These are phyloP conservation scores for Trametes maxima DNA, from an alignment of 768 basidiomycete genomes.

Conservation along the genomic window DNA sequence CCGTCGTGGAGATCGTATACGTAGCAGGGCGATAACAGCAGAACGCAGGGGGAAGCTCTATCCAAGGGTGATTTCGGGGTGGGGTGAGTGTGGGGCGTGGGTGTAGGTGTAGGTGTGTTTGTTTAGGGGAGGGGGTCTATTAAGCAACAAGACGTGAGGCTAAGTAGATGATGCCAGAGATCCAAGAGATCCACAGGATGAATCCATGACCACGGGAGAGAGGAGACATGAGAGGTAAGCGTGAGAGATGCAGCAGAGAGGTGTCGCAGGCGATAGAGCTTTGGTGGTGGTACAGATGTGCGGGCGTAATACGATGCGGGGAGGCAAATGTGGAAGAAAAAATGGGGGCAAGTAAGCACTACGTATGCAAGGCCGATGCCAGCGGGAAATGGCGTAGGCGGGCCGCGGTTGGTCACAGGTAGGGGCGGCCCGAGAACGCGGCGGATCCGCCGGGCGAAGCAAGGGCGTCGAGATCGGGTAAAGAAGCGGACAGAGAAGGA, in stretches of 20 bases:
- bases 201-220: neutral
- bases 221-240: neutral
- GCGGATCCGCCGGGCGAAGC: neutral
- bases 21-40: neutral
- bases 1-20: neutral
- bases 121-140: neutral
- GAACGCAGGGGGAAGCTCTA: slow-evolving; percentile 17
- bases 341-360: neutral
- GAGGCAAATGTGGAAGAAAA: neutral
- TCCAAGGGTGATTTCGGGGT: neutral
- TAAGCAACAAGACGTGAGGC: neutral
- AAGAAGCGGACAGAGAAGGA: neutral
- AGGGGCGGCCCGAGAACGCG: neutral
- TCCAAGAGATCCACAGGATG: neutral
- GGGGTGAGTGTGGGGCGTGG: neutral
- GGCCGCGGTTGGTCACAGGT: neutral
- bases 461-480: neutral
- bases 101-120: neutral
- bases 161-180: slow-evolving; percentile 1
- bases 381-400: neutral
- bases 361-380: neutral
- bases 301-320: neutral
- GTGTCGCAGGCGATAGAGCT: slow-evolving; percentile 15
- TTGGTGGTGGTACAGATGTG: slow-evolving; percentile 12
- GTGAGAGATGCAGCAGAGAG: slow-evolving; percentile 1